Evolutionary conservation across 495 filamentous ascomycete genomes (phyloP).

Genomic region (Aspergillus nidulans): DNA sequence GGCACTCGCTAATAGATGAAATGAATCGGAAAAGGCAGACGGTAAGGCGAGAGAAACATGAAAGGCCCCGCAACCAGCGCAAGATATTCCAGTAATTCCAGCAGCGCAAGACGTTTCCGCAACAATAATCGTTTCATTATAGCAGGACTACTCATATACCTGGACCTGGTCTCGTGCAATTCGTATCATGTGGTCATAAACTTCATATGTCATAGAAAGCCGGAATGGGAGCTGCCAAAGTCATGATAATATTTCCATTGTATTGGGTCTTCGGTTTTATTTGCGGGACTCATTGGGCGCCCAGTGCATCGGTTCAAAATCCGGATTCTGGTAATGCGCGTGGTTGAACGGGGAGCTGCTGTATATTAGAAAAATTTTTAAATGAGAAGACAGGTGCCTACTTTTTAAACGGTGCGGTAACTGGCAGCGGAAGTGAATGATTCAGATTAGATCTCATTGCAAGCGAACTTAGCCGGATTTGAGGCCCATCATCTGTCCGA

Average conservation of each 20-base stretch:
- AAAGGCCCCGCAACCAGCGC: not conserved
- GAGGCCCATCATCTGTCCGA: conserved; percentile 37
- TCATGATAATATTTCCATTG: not conserved
- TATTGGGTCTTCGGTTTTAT: conserved; percentile 12
- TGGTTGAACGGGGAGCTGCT: conserved; percentile 67
- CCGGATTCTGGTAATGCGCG: conserved; percentile 77
- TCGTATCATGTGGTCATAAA: not conserved
- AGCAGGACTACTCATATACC: not conserved
- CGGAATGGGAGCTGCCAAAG: not conserved
- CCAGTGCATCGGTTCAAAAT: conserved; percentile 69
- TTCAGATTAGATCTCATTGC: conserved; percentile 46
- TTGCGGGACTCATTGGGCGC: conserved; percentile 36
- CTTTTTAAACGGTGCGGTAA: conserved; percentile 46
- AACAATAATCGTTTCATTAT: not conserved
- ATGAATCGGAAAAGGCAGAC: not conserved
- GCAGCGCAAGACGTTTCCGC: not conserved
- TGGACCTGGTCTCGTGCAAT: not conserved
- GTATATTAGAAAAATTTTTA: conserved; percentile 32
- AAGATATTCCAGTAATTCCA: not conserved
- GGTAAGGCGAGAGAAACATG: not conserved
- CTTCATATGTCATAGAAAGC: conserved; percentile 4
- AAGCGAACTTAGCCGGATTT: conserved; percentile 46
- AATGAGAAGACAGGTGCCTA: conserved; percentile 8
- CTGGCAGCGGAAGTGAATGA: conserved; percentile 38
- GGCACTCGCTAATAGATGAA: conserved; percentile 3